Conservation (phyloP, 352 stramenopile species). For the Phytophthora lateralis region DNA sequence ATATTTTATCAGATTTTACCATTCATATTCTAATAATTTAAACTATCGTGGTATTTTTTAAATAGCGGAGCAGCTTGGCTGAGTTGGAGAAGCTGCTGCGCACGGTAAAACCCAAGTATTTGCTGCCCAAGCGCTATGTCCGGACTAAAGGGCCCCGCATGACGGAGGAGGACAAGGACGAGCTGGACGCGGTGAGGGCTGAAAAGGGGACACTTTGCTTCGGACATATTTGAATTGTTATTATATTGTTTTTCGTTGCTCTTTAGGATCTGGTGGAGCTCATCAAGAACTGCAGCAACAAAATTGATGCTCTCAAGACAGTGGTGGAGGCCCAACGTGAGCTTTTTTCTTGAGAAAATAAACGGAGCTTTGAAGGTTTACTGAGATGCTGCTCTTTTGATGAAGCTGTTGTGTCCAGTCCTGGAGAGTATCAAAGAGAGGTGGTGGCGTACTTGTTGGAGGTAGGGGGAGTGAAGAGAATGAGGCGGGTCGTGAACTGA, state of each 20-base stretch:
- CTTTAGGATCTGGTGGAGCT: constrained; percentile 75
- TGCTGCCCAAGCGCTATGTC: constrained; percentile 63
- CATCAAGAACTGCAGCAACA: constrained; percentile 67
- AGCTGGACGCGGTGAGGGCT: constrained; percentile 63
- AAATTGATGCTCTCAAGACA: constrained; percentile 63
- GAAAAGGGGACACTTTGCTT: not conserved
- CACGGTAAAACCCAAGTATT: constrained; percentile 56
- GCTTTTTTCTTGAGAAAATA: constrained; percentile 4
- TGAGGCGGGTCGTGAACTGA: not conserved
- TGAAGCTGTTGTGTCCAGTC: constrained; percentile 27
- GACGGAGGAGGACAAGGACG: constrained; percentile 78
- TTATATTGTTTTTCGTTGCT: not conserved
- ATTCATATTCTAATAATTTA: constrained; percentile 1
- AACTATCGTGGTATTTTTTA: constrained; percentile 5
- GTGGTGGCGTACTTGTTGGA: constrained; percentile 76
- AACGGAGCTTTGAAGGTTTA: not conserved
- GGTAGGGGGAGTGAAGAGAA: constrained; percentile 26
- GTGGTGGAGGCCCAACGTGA: constrained; percentile 35
- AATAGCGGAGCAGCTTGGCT: constrained; percentile 50
- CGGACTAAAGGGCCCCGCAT: constrained; percentile 64
- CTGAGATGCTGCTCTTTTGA: not conserved
- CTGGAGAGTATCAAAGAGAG: constrained; percentile 66
- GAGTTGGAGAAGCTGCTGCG: constrained; percentile 64
- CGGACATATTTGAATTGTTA: not conserved
- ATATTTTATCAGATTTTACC: not conserved